Evolutionary conservation across 2,329 filamentous ascomycete species (phyloP).

Genomic region (Tetracladium maxilliforme): DNA sequence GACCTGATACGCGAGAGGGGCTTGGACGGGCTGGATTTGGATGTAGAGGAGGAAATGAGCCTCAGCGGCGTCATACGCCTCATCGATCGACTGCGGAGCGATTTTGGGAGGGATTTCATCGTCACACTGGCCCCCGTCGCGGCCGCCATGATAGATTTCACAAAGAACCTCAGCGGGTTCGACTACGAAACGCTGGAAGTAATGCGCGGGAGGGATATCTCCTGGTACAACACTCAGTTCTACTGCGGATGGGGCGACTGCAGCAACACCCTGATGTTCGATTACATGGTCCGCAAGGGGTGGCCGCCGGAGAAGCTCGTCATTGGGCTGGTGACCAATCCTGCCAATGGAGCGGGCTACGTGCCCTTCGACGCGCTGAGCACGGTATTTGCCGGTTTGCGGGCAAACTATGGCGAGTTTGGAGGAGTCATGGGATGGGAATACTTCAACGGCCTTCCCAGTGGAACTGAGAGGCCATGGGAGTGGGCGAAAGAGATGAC

Average conservation of each 20-base stretch:
- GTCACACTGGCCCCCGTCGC: slow-evolving; percentile 75
- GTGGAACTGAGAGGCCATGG: slow-evolving; percentile 49
- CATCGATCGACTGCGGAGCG: slow-evolving; percentile 50
- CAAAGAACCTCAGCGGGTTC: slow-evolving; percentile 65
- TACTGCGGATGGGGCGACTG: slow-evolving; percentile 64
- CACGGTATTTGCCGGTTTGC: slow-evolving; percentile 38
- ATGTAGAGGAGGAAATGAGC: slow-evolving; percentile 66
- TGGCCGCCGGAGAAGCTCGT: slow-evolving; percentile 65
- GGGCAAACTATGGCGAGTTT: slow-evolving; percentile 46
- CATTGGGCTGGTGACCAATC: slow-evolving; percentile 67
- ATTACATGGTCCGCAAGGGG: slow-evolving; percentile 41
- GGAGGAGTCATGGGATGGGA: slow-evolving; percentile 94
- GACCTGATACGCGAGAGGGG: slow-evolving; percentile 44
- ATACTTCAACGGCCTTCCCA: slow-evolving; percentile 72
- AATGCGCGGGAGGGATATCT: slow-evolving; percentile 48
- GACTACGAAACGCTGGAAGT: slow-evolving; percentile 62
- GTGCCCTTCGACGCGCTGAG: slow-evolving; percentile 43
- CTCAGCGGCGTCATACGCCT: slow-evolving; percentile 50
- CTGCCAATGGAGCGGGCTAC: slow-evolving; percentile 54
- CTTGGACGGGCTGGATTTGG: slow-evolving; percentile 61
- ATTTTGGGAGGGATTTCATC: slow-evolving; percentile 58
- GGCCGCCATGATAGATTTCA: slow-evolving; percentile 42
- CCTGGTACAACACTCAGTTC: slow-evolving; percentile 86
- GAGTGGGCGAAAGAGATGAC: slow-evolving; percentile 45
- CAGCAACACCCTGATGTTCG: slow-evolving; percentile 27